Conservation (phyloP, 495 filamentous ascomycete genomes). For the Neohortaea acidophila region DNA sequence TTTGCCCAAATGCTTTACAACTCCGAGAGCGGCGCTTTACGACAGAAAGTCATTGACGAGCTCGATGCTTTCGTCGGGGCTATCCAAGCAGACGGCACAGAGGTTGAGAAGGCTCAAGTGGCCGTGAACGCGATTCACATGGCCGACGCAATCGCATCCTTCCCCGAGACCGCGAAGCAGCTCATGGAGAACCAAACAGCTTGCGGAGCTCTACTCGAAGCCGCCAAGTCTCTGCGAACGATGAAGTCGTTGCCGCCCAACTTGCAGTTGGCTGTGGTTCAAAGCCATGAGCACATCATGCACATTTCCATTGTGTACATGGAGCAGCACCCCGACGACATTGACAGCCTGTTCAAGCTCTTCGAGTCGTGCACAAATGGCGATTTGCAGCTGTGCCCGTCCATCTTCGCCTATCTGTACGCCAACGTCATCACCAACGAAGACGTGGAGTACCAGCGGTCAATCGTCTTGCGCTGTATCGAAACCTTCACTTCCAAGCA, state of each 20-base stretch:
- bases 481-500: conserved; percentile 56
- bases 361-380: conserved; percentile 73
- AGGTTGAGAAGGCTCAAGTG: conserved; percentile 46
- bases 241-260: conserved; percentile 51
- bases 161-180: conserved; percentile 47
- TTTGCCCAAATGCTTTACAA: conserved; percentile 79
- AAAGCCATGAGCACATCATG: conserved; percentile 81
- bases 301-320: conserved; percentile 68
- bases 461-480: conserved; percentile 68
- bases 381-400: conserved; percentile 61
- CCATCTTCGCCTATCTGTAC: conserved; percentile 72
- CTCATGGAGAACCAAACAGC: conserved; percentile 61
- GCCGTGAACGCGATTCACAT: conserved; percentile 80
- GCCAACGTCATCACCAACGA: conserved; percentile 65
- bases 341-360: conserved; percentile 77
- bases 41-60: conserved; percentile 58
- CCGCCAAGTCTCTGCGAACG: conserved; percentile 58
- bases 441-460: conserved; percentile 78
- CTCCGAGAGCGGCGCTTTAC: conserved; percentile 54
- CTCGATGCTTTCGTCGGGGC: conserved; percentile 49
- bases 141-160: conserved; percentile 56
- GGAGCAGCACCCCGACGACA: conserved; percentile 53
- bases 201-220: conserved; percentile 48
- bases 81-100: conserved; percentile 34
- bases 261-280: conserved; percentile 73